A percentile compares a stretch with the other conserved stretches of the same genome.
Evolutionary conservation across 2,329 filamentous ascomycete species (phyloP).

Genomic region (Paecilomyces sp.): DNA sequence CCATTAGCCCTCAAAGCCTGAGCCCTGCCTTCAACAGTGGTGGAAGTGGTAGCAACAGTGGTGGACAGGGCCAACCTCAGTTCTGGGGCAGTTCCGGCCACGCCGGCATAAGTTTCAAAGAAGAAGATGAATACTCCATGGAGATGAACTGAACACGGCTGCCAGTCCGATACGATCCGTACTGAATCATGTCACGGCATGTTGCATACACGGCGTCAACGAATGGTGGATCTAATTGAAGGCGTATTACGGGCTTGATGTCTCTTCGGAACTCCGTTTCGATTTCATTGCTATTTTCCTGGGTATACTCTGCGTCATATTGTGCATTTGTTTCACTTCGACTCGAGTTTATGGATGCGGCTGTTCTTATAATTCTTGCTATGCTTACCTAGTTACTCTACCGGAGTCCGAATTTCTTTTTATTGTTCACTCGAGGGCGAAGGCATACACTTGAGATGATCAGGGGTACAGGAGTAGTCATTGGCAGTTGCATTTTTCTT

Average conservation of each 20-base stretch:
- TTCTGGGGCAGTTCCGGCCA: conserved; percentile 46
- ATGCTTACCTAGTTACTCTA: conserved; percentile 5
- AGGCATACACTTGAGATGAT: background rate
- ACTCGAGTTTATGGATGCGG: conserved; percentile 4
- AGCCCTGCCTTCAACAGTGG: conserved; percentile 67
- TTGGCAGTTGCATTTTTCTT: conserved; percentile 9
- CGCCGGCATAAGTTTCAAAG: conserved; percentile 71
- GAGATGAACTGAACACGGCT: conserved; percentile 43
- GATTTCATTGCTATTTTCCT: conserved; percentile 23
- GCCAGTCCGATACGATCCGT: conserved; percentile 2
- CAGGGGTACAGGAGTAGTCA: conserved; percentile 4
- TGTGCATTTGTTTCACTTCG: conserved; percentile 6
- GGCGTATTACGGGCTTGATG: conserved; percentile 27
- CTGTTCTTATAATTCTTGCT: conserved; percentile 4
- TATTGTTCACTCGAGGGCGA: background rate
- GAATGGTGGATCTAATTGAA: conserved; percentile 31
- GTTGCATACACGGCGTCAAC: conserved; percentile 25
- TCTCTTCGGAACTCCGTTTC: conserved; percentile 21
- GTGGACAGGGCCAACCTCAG: conserved; percentile 41
- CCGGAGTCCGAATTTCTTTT: background rate
- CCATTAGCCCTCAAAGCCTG: conserved; percentile 54
- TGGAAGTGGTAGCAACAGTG: conserved; percentile 53
- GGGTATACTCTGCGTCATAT: conserved; percentile 17
- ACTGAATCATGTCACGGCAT: conserved; percentile 9
- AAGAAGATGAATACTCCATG: conserved; percentile 91